Percentiles rank a stretch among this genome's conserved stretches.
These are phyloP conservation scores for Piedraia hortae DNA, from an alignment of 2,329 filamentous ascomycete species.

Conservation along the genomic window DNA sequence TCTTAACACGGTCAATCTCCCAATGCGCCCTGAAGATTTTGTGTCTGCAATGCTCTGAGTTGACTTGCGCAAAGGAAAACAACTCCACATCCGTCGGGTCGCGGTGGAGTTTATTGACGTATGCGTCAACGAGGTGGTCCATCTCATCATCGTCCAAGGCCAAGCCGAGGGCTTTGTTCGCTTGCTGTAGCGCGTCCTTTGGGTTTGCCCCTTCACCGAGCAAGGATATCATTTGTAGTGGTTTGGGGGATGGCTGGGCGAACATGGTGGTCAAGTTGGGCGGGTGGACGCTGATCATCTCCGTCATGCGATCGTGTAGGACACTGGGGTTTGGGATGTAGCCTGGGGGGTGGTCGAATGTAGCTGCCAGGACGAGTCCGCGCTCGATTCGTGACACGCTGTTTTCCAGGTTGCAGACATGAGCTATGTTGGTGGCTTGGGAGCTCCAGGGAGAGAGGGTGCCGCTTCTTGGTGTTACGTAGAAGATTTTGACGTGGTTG, in stretches of 20 bases:
- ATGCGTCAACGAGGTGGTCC: slow-evolving; percentile 73
- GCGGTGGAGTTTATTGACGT: slow-evolving; percentile 34
- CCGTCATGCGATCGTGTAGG: slow-evolving; percentile 87
- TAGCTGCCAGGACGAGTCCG: slow-evolving; percentile 48
- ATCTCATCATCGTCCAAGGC: slow-evolving; percentile 75
- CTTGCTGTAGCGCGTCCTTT: slow-evolving; percentile 44
- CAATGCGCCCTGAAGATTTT: slow-evolving; percentile 95
- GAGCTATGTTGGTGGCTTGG: slow-evolving; percentile 76
- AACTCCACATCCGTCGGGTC: slow-evolving; percentile 73
- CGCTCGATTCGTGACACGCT: slow-evolving; percentile 59
- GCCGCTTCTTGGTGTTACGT: slow-evolving; percentile 51
- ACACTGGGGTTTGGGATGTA: slow-evolving; percentile 36
- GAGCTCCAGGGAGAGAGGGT: slow-evolving; percentile 92
- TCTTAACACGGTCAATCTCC: slow-evolving; percentile 68
- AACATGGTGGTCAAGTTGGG: slow-evolving; percentile 58
- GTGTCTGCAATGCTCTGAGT: slow-evolving; percentile 73
- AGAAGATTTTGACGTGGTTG: slow-evolving; percentile 27
- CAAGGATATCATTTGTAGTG: slow-evolving; percentile 50
- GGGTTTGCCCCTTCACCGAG: slow-evolving; percentile 23
- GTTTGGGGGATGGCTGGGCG: slow-evolving; percentile 33
- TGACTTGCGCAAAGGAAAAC: slow-evolving; percentile 98
- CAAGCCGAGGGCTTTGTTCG: slow-evolving; percentile 61
- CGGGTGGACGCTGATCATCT: slow-evolving; percentile 38
- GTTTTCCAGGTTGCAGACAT: slow-evolving; percentile 58
- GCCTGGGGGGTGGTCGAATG: slow-evolving; percentile 24